Percentiles rank a stretch among this genome's conserved stretches.
These are phyloP conservation scores for Rhynchospora breviuscula DNA, from an alignment of 176 grass and related monocot genomes.

Conservation along the genomic window DNA sequence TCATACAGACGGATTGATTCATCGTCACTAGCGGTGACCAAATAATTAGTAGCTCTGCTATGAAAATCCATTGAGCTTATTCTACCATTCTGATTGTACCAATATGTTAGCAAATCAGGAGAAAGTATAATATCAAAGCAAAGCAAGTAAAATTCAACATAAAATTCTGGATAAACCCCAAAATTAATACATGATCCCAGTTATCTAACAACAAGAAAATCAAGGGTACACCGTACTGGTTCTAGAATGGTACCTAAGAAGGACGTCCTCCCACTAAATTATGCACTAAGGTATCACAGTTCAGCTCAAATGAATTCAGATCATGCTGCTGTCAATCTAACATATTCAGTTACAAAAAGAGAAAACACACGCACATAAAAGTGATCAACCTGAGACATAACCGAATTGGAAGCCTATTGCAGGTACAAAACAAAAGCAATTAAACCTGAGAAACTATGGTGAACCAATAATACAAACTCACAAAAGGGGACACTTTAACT, in stretches of 20 bases:
- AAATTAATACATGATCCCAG: not conserved
- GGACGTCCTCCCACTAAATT: not conserved
- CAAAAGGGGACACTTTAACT: not conserved
- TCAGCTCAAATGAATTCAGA: not conserved
- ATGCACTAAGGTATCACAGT: not conserved
- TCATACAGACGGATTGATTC: slow-evolving; percentile 97
- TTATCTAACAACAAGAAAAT: not conserved
- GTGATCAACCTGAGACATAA: not conserved
- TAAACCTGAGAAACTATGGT: not conserved
- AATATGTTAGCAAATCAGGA: not conserved
- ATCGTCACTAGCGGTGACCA: slow-evolving; percentile 88
- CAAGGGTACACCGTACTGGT: not conserved
- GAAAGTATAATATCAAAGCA: not conserved
- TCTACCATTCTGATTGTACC: slow-evolving; percentile 64
- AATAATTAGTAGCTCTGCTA: slow-evolving; percentile 66
- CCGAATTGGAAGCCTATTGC: not conserved
- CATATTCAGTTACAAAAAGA: not conserved
- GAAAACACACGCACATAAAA: not conserved
- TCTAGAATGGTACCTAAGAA: not conserved
- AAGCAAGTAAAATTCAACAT: not conserved
- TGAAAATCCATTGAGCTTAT: slow-evolving; percentile 99
- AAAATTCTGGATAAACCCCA: not conserved
- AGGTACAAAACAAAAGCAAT: not conserved
- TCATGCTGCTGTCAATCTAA: not conserved
- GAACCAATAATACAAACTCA: not conserved